These are phyloP conservation scores for Acer campestre DNA, from an alignment of 345 rosid species.

Conservation along the genomic window DNA sequence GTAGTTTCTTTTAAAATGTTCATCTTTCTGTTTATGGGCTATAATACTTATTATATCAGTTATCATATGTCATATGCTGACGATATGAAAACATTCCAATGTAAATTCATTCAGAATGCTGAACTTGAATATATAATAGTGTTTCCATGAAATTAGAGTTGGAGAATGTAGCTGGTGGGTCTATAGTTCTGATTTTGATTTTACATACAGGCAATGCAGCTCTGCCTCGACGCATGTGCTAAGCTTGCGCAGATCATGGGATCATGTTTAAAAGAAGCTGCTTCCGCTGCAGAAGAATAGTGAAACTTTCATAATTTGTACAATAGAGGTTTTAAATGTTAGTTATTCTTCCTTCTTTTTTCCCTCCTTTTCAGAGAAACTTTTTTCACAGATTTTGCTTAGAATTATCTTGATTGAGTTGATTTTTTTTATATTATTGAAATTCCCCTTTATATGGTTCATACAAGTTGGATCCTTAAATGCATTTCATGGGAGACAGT, in stretches of 20 bases:
- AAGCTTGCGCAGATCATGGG: slow-evolving; percentile 87
- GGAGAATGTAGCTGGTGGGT: neutral
- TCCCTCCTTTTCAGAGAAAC: neutral
- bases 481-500: neutral
- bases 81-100: neutral
- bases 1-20: neutral
- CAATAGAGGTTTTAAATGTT: slow-evolving; percentile 2
- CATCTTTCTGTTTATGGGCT: slow-evolving; percentile 6
- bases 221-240: slow-evolving; percentile 81
- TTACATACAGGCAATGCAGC: slow-evolving; percentile 83
- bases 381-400: neutral
- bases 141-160: slow-evolving; percentile 2
- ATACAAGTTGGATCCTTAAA: neutral
- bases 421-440: neutral
- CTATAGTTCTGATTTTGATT: slow-evolving; percentile 13
- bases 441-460: neutral
- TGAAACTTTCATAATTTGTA: neutral
- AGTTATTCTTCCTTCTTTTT: neutral
- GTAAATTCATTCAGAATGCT: neutral
- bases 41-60: neutral
- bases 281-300: slow-evolving; percentile 53
- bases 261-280: slow-evolving; percentile 73
- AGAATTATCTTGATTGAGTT: neutral
- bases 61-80: neutral
- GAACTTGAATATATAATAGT: neutral